Evolutionary conservation across 306 rosid genomes (phyloP).

Genomic region (Hippophae gyantsensis): DNA sequence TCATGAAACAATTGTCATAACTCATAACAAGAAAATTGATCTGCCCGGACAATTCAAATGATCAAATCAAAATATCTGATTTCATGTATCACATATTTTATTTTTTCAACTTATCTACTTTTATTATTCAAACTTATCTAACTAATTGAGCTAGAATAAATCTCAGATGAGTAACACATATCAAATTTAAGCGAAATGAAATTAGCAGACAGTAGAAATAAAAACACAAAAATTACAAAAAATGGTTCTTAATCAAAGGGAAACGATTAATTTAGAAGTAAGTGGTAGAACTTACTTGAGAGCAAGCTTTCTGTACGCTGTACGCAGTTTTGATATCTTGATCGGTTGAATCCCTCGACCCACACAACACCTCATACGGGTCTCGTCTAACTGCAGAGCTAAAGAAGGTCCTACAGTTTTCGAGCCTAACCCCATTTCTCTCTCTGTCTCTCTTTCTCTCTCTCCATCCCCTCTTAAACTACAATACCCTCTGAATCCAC

Average conservation of each 20-base stretch:
- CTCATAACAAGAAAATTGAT: no score
- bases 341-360: conserved; percentile 66
- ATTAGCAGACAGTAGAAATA: no score
- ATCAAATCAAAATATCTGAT: no score
- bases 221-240: neutral
- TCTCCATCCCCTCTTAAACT: conserved; percentile 3
- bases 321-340: conserved; percentile 89
- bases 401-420: conserved; percentile 69
- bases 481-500: conserved; percentile 13
- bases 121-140: no score
- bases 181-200: no score
- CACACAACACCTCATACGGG: conserved; percentile 78
- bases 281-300: conserved; percentile 49
- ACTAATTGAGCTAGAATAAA: no score
- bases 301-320: conserved; percentile 64
- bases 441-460: conserved; percentile 4
- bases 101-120: no score
- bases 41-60: no score
- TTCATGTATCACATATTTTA: no score
- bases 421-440: conserved; percentile 47
- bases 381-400: conserved; percentile 69
- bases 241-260: neutral
- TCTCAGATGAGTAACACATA: no score
- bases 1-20: no score
- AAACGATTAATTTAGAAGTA: neutral